Conservation (phyloP, 176 grass and related monocot genomes). For the Carex parvula region DNA sequence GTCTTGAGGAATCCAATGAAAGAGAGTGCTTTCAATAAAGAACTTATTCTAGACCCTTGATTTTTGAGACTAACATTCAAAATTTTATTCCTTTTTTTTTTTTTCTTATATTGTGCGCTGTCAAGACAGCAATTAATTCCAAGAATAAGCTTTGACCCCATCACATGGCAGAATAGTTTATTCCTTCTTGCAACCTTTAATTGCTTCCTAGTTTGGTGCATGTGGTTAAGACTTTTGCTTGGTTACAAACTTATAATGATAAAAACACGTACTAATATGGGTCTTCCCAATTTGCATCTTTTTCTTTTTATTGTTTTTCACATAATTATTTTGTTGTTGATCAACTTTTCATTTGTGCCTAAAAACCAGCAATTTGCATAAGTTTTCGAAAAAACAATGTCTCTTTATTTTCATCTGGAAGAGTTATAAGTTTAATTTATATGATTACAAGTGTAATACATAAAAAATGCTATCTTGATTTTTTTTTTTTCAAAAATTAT, state of each 20-base stretch:
- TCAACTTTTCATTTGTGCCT: not conserved
- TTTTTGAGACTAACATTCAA: not conserved
- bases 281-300: not conserved
- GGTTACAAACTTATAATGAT: not conserved
- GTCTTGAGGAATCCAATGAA: conserved; percentile 25
- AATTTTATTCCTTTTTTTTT: not conserved
- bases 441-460: not conserved
- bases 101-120: not conserved
- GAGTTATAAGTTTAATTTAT: not conserved
- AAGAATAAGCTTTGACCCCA: conserved; percentile 24
- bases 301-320: not conserved
- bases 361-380: not conserved
- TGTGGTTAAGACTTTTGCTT: conserved; percentile 18
- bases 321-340: not conserved
- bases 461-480: not conserved
- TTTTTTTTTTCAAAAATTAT: not conserved
- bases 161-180: conserved; percentile 15
- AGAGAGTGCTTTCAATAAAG: conserved; percentile 8
- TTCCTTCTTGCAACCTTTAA: not conserved
- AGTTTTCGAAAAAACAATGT: not conserved
- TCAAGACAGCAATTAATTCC: conserved; percentile 13
- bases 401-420: not conserved
- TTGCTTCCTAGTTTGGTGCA: conserved; percentile 12
- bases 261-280: not conserved
- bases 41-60: not conserved